Percentiles rank a stretch among this genome's conserved stretches.
phyloP scores from a whole-genome alignment of 1,284 basidiomycete genomes.

The Jaminaea rosea region DNA sequence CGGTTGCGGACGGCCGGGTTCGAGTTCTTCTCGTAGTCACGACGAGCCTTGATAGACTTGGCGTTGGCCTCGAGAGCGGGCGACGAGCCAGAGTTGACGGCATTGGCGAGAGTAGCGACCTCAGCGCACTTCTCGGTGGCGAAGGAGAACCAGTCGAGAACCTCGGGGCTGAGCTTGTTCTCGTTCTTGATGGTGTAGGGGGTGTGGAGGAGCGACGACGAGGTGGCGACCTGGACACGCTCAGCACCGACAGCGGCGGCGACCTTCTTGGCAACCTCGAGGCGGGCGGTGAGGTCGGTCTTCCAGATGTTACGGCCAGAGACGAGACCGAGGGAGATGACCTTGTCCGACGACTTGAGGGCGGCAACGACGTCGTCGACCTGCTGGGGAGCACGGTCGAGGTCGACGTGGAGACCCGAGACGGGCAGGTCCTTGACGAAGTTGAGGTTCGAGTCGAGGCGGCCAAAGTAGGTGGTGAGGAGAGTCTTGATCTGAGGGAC shows the following conservation, averaged over 20 bases:
- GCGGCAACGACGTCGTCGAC: conserved; percentile 75
- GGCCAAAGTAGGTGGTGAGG: conserved; percentile 86
- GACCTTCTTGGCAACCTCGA: conserved; percentile 77
- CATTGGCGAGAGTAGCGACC: conserved; percentile 70
- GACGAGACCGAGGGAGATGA: conserved; percentile 88
- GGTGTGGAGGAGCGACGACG: conserved; percentile 95
- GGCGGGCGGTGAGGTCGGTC: conserved; percentile 77
- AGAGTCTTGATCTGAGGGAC: conserved; percentile 72
- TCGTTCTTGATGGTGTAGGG: conserved; percentile 90
- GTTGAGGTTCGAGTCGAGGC: conserved; percentile 82
- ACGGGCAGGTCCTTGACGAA: conserved; percentile 88
- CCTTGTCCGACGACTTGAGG: conserved; percentile 55
- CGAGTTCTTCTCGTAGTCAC: conserved; percentile 88
- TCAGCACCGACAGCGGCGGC: conserved; percentile 34
- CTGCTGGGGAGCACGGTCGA: conserved; percentile 78
- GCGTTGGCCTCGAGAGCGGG: conserved; percentile 57
- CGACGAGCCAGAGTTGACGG: conserved; percentile 29
- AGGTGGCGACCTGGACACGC: conserved; percentile 87
- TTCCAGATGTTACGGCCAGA: conserved; percentile 99
- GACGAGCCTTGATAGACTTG: conserved; percentile 83
- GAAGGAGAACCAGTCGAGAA: conserved; percentile 98
- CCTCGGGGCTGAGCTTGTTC: conserved; percentile 78
- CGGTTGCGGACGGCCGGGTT: conserved; percentile 94
- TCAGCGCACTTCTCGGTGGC: conserved; percentile 92
- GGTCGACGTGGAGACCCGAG: conserved; percentile 89